Percentiles rank a stretch among this genome's conserved stretches.
phyloP scores from a whole-genome alignment of 352 stramenopile genomes.

The Globisporangium iwayamae region DNA sequence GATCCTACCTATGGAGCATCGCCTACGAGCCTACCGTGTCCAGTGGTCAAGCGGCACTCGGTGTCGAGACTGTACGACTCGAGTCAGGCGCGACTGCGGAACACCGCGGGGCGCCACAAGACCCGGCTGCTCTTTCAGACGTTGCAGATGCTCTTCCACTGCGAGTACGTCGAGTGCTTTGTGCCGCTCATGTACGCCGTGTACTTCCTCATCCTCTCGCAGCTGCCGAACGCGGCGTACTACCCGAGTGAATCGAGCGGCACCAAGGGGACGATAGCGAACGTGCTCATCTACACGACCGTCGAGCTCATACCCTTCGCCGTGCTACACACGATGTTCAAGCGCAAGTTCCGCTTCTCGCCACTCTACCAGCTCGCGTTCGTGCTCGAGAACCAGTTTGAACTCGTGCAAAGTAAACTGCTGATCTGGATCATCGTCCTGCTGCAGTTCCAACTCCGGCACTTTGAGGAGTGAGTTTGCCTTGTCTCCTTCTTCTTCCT shows the following conservation, averaged over 20 bases:
- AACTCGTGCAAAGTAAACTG: constrained; percentile 9
- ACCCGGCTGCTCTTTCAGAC: constrained; percentile 1
- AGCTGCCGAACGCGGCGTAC: constrained; percentile 15
- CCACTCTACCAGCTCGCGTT: constrained; percentile 11
- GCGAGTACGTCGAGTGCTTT: constrained; percentile 24
- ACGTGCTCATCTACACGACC: not conserved
- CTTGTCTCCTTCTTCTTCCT: not conserved
- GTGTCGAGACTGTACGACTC: constrained; percentile 1
- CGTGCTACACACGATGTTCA: constrained; percentile 2
- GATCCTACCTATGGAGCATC: not conserved
- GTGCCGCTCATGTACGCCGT: constrained; percentile 18
- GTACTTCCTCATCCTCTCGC: constrained; percentile 9
- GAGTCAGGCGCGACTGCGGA: not conserved
- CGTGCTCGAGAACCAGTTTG: constrained; percentile 10
- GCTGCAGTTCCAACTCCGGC: constrained; percentile 2
- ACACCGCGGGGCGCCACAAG: not conserved
- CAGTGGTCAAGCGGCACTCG: not conserved
- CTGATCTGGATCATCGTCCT: constrained; percentile 11
- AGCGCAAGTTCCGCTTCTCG: constrained; percentile 12
- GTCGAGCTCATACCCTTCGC: constrained; percentile 1
- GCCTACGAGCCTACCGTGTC: not conserved
- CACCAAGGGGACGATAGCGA: not conserved
- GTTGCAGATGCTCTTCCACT: constrained; percentile 18
- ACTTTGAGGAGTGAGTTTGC: not conserved
- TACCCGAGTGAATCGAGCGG: constrained; percentile 8